Evolutionary conservation across 169 alveolate species (phyloP).

Genomic region (Cyclospora cayetanensis): DNA sequence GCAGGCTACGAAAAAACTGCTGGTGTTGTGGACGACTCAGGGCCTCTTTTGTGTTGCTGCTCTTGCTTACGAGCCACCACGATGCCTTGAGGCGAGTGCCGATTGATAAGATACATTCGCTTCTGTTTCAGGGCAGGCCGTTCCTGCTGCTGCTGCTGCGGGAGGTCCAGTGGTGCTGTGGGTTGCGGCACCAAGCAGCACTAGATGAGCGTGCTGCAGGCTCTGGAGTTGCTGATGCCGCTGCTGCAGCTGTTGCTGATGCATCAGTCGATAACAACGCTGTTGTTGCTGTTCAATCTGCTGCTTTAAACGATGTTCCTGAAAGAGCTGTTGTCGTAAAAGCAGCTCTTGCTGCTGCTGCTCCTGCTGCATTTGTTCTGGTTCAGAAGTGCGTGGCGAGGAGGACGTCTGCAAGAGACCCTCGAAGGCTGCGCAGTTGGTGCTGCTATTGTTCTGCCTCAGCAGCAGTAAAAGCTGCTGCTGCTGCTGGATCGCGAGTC

Average conservation of each 20-base stretch:
- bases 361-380: slow-evolving; percentile 21
- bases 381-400: not conserved
- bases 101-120: not conserved
- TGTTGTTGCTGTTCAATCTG: slow-evolving; percentile 1
- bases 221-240: not conserved
- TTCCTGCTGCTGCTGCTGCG: slow-evolving; percentile 16
- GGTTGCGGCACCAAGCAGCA: not conserved
- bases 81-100: not conserved
- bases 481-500: not conserved
- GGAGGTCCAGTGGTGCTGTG: not conserved
- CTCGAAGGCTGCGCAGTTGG: not conserved
- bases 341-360: not conserved
- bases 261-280: not conserved
- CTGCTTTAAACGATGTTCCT: slow-evolving; percentile 9
- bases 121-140: not conserved
- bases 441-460: not conserved
- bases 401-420: not conserved
- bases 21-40: not conserved
- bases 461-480: not conserved
- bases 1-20: not conserved
- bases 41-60: not conserved
- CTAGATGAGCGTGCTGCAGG: not conserved
- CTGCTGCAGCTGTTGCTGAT: not conserved
- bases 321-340: not conserved
- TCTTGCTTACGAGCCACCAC: not conserved